phyloP scores from a whole-genome alignment of 768 basidiomycete genomes.

The Tylopilus balloui region DNA sequence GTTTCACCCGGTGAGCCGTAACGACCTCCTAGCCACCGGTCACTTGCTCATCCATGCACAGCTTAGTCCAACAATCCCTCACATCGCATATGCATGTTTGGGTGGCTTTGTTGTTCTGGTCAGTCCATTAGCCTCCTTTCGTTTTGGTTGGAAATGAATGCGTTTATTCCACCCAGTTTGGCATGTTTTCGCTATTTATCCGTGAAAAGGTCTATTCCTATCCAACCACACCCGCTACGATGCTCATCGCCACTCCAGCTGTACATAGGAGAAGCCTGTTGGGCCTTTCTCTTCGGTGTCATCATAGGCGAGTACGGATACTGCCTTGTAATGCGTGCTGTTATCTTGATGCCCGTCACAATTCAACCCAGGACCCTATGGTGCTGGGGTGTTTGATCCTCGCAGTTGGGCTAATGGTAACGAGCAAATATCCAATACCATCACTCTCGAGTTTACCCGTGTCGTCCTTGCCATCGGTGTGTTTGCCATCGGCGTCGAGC shows the following conservation, averaged over 20 bases:
- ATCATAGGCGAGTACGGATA: conserved; percentile 59
- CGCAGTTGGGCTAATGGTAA: conserved; percentile 60
- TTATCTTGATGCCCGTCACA: conserved; percentile 2
- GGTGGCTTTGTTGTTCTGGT: conserved; percentile 80
- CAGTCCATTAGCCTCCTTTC: conserved; percentile 23
- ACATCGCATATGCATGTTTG: conserved; percentile 74
- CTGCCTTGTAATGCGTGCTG: neutral
- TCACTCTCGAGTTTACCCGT: conserved; percentile 86
- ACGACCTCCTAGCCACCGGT: neutral
- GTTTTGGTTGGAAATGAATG: neutral
- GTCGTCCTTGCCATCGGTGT: conserved; percentile 95
- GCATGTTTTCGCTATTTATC: conserved; percentile 91
- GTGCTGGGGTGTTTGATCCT: conserved; percentile 77
- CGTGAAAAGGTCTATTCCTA: conserved; percentile 68
- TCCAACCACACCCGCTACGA: neutral
- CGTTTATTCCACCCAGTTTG: conserved; percentile 52
- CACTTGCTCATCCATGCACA: conserved; percentile 7
- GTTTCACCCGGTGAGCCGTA: conserved; percentile 45
- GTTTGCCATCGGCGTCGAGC: conserved; percentile 96
- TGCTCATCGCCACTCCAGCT: conserved; percentile 40
- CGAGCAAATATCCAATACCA: conserved; percentile 53
- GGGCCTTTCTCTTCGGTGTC: conserved; percentile 91
- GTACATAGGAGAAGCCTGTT: conserved; percentile 94
- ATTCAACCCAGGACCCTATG: conserved; percentile 63
- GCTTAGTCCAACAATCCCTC: conserved; percentile 55